These are phyloP conservation scores for Ballota nigra DNA, from an alignment of 257 asterid genomes.

Conservation along the genomic window DNA sequence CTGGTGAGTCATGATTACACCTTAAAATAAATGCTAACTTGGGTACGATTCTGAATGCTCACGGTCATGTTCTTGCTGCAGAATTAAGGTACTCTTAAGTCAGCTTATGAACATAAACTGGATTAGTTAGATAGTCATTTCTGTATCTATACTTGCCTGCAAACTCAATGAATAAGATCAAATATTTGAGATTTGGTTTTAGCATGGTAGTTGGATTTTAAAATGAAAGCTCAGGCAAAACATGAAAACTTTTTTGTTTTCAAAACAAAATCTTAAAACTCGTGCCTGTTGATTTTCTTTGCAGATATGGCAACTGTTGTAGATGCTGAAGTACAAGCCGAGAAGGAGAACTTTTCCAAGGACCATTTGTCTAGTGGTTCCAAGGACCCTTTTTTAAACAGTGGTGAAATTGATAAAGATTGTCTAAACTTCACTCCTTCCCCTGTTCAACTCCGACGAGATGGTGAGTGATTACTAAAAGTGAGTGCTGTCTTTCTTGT, in stretches of 20 bases:
- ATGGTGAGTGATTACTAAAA: neutral
- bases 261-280: neutral
- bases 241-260: neutral
- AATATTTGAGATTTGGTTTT: no score
- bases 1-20: no score
- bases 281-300: neutral
- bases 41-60: no score
- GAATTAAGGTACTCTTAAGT: no score
- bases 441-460: neutral
- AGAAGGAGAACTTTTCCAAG: neutral
- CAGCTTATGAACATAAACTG: no score
- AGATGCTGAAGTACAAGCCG: neutral
- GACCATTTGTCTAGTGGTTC: no score
- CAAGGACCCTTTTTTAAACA: no score
- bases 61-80: neutral
- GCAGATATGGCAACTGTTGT: neutral
- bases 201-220: neutral
- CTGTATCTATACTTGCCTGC: no score
- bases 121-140: no score
- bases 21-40: no score
- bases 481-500: neutral
- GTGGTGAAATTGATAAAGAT: no score
- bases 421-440: neutral
- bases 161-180: neutral
- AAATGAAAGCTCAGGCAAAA: neutral